These are phyloP conservation scores for Lepidopterella palustris DNA, from an alignment of 495 filamentous ascomycete species.

Conservation along the genomic window DNA sequence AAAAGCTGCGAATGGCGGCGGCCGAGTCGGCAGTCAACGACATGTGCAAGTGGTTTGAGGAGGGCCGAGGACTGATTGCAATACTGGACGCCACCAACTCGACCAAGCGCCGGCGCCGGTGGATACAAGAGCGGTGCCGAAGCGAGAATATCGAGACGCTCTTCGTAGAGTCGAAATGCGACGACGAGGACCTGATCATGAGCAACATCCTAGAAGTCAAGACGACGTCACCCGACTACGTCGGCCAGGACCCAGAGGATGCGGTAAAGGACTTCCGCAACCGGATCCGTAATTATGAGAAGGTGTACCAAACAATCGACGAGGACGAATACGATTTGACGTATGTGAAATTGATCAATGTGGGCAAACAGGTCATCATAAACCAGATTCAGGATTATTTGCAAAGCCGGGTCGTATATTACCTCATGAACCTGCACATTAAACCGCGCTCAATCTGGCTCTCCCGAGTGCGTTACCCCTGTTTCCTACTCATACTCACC, in stretches of 20 bases:
- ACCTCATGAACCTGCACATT: conserved; percentile 97
- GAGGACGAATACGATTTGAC: conserved; percentile 77
- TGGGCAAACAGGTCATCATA: conserved; percentile 90
- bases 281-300: conserved; percentile 93
- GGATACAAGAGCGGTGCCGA: conserved; percentile 74
- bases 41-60: conserved; percentile 84
- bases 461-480: conserved; percentile 65
- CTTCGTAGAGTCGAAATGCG: conserved; percentile 93
- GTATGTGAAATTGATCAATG: conserved; percentile 95
- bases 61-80: conserved; percentile 68
- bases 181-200: conserved; percentile 92
- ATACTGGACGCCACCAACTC: conserved; percentile 96
- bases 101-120: conserved; percentile 77
- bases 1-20: conserved; percentile 77
- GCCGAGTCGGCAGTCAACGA: conserved; percentile 84
- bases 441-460: conserved; percentile 97
- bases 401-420: conserved; percentile 93
- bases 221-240: conserved; percentile 90
- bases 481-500: neutral
- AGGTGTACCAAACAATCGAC: conserved; percentile 87
- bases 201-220: conserved; percentile 97
- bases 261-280: conserved; percentile 88
- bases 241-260: conserved; percentile 83
- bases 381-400: conserved; percentile 96
- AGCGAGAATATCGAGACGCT: conserved; percentile 76